Evolutionary conservation across 78 protist genomes (phyloP).

Genomic region (Speleostelium caveatum): DNA sequence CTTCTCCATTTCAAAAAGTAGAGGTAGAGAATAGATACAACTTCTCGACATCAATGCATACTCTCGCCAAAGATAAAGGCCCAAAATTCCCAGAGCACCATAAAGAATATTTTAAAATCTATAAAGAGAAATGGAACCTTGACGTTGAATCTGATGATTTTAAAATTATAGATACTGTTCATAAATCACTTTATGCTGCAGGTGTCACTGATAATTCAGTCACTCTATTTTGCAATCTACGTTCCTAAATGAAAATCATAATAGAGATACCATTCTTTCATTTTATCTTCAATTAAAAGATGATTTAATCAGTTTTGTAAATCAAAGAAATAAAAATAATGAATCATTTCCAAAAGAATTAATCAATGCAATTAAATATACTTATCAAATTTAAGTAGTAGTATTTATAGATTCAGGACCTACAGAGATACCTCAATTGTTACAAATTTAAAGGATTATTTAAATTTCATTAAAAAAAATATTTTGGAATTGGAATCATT

Average conservation of each 20-base stretch:
- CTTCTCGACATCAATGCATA: background rate
- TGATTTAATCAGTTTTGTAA: background rate
- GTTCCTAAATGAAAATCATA: background rate
- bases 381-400: background rate
- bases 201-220: background rate
- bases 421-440: background rate
- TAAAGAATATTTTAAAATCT: background rate
- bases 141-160: no score
- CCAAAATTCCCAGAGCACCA: background rate
- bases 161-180: background rate
- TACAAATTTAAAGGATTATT: background rate
- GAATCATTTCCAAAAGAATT: background rate
- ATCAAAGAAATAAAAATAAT: no score
- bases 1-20: background rate
- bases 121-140: background rate
- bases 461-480: no score
- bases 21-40: background rate
- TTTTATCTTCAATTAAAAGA: background rate
- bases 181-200: background rate
- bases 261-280: background rate
- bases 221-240: background rate
- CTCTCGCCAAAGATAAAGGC: background rate
- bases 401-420: background rate
- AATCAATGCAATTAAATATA: background rate
- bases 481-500: background rate